Conservation (phyloP, 345 rosid genomes). For the Murraya koenigii region DNA sequence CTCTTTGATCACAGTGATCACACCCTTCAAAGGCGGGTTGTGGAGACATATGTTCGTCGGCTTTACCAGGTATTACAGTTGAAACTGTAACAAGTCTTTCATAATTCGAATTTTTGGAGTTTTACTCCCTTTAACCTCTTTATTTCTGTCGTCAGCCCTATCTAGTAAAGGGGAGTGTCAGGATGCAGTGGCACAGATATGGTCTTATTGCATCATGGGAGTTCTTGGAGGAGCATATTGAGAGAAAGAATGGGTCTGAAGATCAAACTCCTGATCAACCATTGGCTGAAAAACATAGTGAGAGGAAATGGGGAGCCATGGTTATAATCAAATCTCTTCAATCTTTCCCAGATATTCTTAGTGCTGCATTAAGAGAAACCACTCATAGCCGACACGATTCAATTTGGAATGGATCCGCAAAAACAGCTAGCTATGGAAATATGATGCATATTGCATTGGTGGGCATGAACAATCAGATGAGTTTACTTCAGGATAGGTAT, state of each 20-base stretch:
- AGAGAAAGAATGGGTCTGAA: conserved; percentile 59
- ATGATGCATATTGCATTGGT: conserved; percentile 97
- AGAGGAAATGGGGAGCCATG: conserved; percentile 98
- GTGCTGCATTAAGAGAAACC: conserved; percentile 79
- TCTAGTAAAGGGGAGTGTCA: conserved; percentile 87
- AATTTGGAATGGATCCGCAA: conserved; percentile 32
- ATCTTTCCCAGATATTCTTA: conserved; percentile 64
- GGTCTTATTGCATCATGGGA: conserved; percentile 99
- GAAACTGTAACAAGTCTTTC: conserved; percentile 13
- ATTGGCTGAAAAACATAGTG: conserved; percentile 65
- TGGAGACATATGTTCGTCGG: conserved; percentile 93
- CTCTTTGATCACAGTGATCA: conserved; percentile 99
- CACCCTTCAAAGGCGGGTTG: conserved; percentile 97
- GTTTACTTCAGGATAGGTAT: conserved; percentile 98
- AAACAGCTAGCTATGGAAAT: conserved; percentile 63
- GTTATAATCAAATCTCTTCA: conserved; percentile 95
- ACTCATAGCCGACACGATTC: conserved; percentile 51
- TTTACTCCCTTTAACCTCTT: conserved; percentile 19
- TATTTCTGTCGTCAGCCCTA: conserved; percentile 67
- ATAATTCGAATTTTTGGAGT: conserved; percentile 6
- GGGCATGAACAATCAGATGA: conserved; percentile 98
- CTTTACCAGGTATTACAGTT: conserved; percentile 72
- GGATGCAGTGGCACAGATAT: conserved; percentile 99
- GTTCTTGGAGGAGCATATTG: conserved; percentile 88
- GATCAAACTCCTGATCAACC: conserved; percentile 47